Conservation (phyloP, 306 rosid genomes). For the Potentilla sterilis region DNA sequence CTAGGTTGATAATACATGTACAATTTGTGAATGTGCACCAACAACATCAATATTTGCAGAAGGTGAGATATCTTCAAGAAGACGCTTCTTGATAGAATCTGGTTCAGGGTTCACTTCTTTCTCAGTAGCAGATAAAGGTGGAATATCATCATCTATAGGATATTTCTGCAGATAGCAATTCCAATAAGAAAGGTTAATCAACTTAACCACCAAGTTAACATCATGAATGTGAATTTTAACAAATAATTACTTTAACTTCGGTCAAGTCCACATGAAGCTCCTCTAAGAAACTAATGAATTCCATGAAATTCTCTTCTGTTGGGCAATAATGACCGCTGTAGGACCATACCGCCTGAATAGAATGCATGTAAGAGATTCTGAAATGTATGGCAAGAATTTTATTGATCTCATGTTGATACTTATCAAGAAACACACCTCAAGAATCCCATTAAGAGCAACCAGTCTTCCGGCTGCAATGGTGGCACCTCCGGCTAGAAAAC, state of each 20-base stretch:
- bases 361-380: neutral
- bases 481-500: conserved; percentile 85
- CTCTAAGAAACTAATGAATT: conserved; percentile 61
- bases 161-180: conserved; percentile 39
- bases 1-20: neutral
- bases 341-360: conserved; percentile 77
- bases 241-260: conserved; percentile 60
- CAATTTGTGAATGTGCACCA: neutral
- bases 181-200: neutral
- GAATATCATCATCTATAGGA: conserved; percentile 73
- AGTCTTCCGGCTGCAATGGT: conserved; percentile 78
- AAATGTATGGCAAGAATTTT: neutral
- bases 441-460: conserved; percentile 56
- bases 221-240: neutral
- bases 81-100: neutral
- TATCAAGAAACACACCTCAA: conserved; percentile 40
- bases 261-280: conserved; percentile 63
- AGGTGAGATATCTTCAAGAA: neutral
- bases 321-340: conserved; percentile 88
- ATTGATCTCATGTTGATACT: neutral
- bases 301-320: conserved; percentile 60
- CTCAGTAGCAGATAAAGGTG: conserved; percentile 23
- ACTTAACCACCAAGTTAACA: neutral
- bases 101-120: conserved; percentile 7
- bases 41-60: neutral